These are phyloP conservation scores for Chrysoporthe puriensis DNA, from an alignment of 2,329 filamentous ascomycete genomes.

Conservation along the genomic window DNA sequence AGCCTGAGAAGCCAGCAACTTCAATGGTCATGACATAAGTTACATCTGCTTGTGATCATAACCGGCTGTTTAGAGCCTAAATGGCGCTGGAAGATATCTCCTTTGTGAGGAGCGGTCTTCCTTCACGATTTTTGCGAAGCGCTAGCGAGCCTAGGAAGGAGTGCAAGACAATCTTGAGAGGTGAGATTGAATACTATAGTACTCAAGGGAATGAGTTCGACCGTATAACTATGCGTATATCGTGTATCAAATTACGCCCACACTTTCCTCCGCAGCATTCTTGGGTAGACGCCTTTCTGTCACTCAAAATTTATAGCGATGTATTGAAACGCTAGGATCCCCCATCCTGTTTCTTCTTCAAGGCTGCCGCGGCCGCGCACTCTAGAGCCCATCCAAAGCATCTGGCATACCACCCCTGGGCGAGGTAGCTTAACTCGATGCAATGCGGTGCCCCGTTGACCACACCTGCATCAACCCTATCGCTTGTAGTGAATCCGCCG, in stretches of 20 bases:
- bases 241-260: too few species aligned
- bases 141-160: too few species aligned
- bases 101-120: neutral
- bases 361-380: conserved; percentile 14
- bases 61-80: too few species aligned
- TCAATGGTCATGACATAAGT: neutral
- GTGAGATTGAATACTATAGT: too few species aligned
- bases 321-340: neutral
- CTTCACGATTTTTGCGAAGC: neutral
- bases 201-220: too few species aligned
- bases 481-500: conserved; percentile 28
- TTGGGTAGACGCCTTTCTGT: too few species aligned
- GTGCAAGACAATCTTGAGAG: too few species aligned
- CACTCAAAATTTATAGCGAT: too few species aligned
- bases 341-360: neutral
- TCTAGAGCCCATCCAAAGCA: conserved; percentile 25
- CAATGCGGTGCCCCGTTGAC: conserved; percentile 23
- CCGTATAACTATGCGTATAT: too few species aligned
- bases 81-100: neutral
- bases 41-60: too few species aligned
- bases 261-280: too few species aligned
- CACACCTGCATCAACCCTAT: conserved; percentile 29
- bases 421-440: conserved; percentile 24
- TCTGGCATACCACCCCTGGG: conserved; percentile 22
- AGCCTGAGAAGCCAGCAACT: conserved; percentile 8